A percentile compares a stretch with the other conserved stretches of the same genome.
Conservation (phyloP, 2,329 filamentous ascomycete genomes). For the Lachnum nothofagi region DNA sequence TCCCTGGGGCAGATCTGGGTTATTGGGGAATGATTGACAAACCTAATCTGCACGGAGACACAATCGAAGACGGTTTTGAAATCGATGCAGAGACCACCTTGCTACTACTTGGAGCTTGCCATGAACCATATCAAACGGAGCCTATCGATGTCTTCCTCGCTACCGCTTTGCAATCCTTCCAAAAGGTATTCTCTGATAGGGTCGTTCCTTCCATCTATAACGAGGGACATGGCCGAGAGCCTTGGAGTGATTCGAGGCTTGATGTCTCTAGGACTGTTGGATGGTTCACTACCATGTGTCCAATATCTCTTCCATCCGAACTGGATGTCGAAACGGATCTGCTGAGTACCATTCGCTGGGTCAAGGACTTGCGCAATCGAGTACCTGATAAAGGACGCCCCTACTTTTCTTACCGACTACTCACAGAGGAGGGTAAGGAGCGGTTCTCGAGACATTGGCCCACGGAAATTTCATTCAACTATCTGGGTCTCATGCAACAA, state of each 20-base stretch:
- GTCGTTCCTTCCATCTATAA: slow-evolving; percentile 36
- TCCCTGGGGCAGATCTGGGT: slow-evolving; percentile 28
- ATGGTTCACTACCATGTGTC: slow-evolving; percentile 43
- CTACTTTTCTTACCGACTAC: slow-evolving; percentile 37
- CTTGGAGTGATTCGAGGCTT: slow-evolving; percentile 28
- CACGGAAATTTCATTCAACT: slow-evolving; percentile 46
- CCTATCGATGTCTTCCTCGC: slow-evolving; percentile 39
- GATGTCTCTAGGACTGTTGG: slow-evolving; percentile 40
- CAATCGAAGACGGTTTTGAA: slow-evolving; percentile 30
- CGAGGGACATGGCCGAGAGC: slow-evolving; percentile 41
- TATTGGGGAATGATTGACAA: slow-evolving; percentile 37
- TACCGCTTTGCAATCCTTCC: slow-evolving; percentile 34
- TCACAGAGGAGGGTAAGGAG: slow-evolving; percentile 29
- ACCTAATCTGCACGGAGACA: slow-evolving; percentile 33
- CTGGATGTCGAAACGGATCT: background rate
- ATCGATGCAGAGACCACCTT: slow-evolving; percentile 37
- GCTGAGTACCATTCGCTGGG: slow-evolving; percentile 18
- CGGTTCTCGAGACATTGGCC: slow-evolving; percentile 24
- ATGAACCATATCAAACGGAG: slow-evolving; percentile 33
- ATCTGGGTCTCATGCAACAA: slow-evolving; percentile 42
- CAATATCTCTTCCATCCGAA: slow-evolving; percentile 24
- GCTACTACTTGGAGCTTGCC: slow-evolving; percentile 25
- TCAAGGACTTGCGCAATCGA: slow-evolving; percentile 36
- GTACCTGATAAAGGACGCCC: slow-evolving; percentile 35
- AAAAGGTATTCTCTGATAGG: slow-evolving; percentile 31